Percentiles rank a stretch among this genome's conserved stretches.
Evolutionary conservation across 805 yeast species (phyloP).

Genomic region (Kuraishia piskuri): DNA sequence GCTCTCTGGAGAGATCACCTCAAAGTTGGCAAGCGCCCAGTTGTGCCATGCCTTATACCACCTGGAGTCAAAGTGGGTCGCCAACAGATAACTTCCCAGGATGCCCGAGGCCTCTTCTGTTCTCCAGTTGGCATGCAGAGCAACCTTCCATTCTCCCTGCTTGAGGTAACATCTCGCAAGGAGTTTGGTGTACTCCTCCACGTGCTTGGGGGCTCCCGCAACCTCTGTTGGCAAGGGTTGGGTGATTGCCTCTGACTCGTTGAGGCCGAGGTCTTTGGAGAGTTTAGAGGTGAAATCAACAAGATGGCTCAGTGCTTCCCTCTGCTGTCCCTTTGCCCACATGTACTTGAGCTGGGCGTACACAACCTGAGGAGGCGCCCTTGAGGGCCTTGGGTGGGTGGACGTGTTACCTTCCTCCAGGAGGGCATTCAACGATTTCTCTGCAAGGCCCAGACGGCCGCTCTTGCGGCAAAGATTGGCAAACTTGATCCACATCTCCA

Average conservation of each 20-base stretch:
- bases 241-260: slow-evolving; percentile 79
- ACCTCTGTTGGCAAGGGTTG: slow-evolving; percentile 73
- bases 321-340: slow-evolving; percentile 92
- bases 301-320: slow-evolving; percentile 78
- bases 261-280: slow-evolving; percentile 81
- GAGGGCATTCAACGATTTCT: slow-evolving; percentile 75
- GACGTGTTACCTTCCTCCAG: slow-evolving; percentile 65
- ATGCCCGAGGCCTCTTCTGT: slow-evolving; percentile 66
- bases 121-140: slow-evolving; percentile 73
- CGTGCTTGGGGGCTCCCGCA: slow-evolving; percentile 66
- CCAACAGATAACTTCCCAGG: slow-evolving; percentile 83
- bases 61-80: slow-evolving; percentile 85
- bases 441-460: slow-evolving; percentile 87
- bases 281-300: slow-evolving; percentile 87
- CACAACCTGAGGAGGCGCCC: slow-evolving; percentile 94
- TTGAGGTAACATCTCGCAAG: slow-evolving; percentile 91
- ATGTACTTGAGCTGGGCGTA: slow-evolving; percentile 93
- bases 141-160: slow-evolving; percentile 98
- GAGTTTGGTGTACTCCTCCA: slow-evolving; percentile 73
- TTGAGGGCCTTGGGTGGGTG: slow-evolving; percentile 34
- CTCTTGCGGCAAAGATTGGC: slow-evolving; percentile 94
- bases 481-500: slow-evolving; percentile 97
- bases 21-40: slow-evolving; percentile 98
- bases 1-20: slow-evolving; percentile 64
- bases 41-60: slow-evolving; percentile 99